Percentiles rank a stretch among this genome's conserved stretches.
These are phyloP conservation scores for Tetrapisispora taiwanensis DNA, from an alignment of 805 yeast genomes.

Conservation along the genomic window DNA sequence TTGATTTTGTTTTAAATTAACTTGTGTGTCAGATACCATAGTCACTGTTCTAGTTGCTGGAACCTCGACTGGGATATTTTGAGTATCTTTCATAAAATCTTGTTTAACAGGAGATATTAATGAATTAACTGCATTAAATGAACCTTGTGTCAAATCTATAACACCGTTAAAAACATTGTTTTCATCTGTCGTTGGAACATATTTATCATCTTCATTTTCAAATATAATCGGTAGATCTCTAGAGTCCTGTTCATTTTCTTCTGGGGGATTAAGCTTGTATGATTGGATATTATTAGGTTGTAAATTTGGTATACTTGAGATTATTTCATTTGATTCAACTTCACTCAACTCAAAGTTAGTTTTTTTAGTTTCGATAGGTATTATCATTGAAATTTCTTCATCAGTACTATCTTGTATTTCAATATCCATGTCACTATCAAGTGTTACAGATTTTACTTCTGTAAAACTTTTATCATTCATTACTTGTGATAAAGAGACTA, in stretches of 20 bases:
- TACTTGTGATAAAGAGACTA: slow-evolving; percentile 22
- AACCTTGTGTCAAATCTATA: slow-evolving; percentile 22
- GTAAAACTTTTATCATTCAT: slow-evolving; percentile 15
- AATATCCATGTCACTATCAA: not conserved
- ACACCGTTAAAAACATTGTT: slow-evolving; percentile 7
- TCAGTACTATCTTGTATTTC: slow-evolving; percentile 5
- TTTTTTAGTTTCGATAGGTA: not conserved
- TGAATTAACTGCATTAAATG: slow-evolving; percentile 22
- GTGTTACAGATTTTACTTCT: not conserved
- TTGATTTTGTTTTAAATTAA: not conserved
- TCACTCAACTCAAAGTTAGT: too few relatives aligned
- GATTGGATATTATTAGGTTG: too few relatives aligned
- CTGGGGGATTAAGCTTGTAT: too few relatives aligned
- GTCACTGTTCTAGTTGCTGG: slow-evolving; percentile 27
- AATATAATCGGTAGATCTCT: too few relatives aligned
- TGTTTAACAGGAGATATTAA: slow-evolving; percentile 23
- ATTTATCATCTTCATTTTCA: too few relatives aligned
- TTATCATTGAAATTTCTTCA: not conserved
- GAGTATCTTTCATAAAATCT: not conserved
- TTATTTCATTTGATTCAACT: too few relatives aligned
- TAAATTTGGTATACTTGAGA: too few relatives aligned
- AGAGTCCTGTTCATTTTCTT: too few relatives aligned
- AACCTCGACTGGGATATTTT: slow-evolving; percentile 16
- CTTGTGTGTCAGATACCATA: not conserved
- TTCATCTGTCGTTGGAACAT: too few relatives aligned